Evolutionary conservation across 352 stramenopile genomes (phyloP).

Genomic region (Pythium brachiatum): DNA sequence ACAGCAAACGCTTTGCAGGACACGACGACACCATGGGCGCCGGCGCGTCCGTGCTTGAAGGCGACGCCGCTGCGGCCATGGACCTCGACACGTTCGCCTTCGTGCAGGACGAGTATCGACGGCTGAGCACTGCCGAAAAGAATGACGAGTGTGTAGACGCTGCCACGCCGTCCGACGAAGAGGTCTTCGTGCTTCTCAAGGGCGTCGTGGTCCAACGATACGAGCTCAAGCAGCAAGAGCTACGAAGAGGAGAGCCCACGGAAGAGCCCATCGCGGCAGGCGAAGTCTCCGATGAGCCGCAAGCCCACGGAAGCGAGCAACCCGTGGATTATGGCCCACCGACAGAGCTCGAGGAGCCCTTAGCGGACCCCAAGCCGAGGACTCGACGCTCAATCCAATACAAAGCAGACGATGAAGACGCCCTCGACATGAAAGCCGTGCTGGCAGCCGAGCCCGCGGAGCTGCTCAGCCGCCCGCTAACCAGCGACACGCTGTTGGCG

Average conservation of each 20-base stretch:
- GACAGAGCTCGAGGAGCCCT: not conserved
- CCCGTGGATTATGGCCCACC: too few species aligned
- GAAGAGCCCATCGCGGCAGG: too few species aligned
- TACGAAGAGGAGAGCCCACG: not conserved
- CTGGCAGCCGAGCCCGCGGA: not conserved
- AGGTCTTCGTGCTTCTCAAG: slow-evolving; percentile 23
- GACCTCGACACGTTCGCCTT: slow-evolving; percentile 23
- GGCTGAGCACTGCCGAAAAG: slow-evolving; percentile 10
- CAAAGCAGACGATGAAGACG: slow-evolving; percentile 1
- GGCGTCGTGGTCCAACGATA: slow-evolving; percentile 17
- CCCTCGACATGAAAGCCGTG: not conserved
- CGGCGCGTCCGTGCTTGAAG: slow-evolving; percentile 23
- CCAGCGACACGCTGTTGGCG: slow-evolving; percentile 11
- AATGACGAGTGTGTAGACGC: not conserved
- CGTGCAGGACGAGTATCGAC: slow-evolving; percentile 26
- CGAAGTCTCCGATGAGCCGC: not conserved
- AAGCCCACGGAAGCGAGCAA: too few species aligned
- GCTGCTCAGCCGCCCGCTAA: slow-evolving; percentile 15
- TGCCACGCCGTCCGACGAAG: slow-evolving; percentile 16
- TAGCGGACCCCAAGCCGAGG: not conserved
- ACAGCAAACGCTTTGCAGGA: not conserved
- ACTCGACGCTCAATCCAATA: not conserved
- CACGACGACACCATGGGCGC: slow-evolving; percentile 18
- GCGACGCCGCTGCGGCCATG: slow-evolving; percentile 5
- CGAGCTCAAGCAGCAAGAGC: slow-evolving; percentile 9